A percentile compares a stretch with the other conserved stretches of the same genome.
Evolutionary conservation across 2,329 filamentous ascomycete species (phyloP).

Genomic region (Alternaria metachromatica): DNA sequence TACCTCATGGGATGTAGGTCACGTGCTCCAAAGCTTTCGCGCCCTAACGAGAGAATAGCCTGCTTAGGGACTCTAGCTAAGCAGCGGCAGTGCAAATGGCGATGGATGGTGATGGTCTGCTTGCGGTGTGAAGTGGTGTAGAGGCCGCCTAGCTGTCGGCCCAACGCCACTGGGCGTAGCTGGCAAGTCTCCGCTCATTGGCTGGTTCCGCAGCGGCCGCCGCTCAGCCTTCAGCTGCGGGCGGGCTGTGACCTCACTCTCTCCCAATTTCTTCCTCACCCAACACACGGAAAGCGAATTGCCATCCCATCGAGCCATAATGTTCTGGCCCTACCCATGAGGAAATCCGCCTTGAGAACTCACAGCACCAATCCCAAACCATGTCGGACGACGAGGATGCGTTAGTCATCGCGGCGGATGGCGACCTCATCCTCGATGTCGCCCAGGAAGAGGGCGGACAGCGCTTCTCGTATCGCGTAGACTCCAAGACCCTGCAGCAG

Average conservation of each 20-base stretch:
- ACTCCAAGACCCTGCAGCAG: slow-evolving; percentile 61
- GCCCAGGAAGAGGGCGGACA: slow-evolving; percentile 66
- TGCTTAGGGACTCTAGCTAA: neutral
- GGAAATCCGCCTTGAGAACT: slow-evolving; percentile 27
- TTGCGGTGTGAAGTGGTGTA: neutral
- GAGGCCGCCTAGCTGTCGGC: neutral
- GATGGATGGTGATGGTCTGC: neutral
- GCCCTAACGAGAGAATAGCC: neutral
- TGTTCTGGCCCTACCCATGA: slow-evolving; percentile 62
- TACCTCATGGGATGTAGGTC: neutral
- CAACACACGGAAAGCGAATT: slow-evolving; percentile 18
- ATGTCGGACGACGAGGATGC: slow-evolving; percentile 44
- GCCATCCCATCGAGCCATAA: slow-evolving; percentile 32
- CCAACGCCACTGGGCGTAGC: slow-evolving; percentile 4
- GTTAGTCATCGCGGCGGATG: slow-evolving; percentile 61
- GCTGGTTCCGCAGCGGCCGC: neutral
- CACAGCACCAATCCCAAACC: slow-evolving; percentile 9
- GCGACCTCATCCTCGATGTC: slow-evolving; percentile 71
- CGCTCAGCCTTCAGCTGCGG: slow-evolving; percentile 3
- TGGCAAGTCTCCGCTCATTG: slow-evolving; percentile 4
- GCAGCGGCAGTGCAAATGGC: neutral
- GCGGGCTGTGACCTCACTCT: slow-evolving; percentile 17
- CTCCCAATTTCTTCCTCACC: neutral
- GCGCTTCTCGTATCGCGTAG: slow-evolving; percentile 67
- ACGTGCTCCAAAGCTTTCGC: neutral